phyloP scores from a whole-genome alignment of 345 rosid genomes.

The Dovyalis caffra region DNA sequence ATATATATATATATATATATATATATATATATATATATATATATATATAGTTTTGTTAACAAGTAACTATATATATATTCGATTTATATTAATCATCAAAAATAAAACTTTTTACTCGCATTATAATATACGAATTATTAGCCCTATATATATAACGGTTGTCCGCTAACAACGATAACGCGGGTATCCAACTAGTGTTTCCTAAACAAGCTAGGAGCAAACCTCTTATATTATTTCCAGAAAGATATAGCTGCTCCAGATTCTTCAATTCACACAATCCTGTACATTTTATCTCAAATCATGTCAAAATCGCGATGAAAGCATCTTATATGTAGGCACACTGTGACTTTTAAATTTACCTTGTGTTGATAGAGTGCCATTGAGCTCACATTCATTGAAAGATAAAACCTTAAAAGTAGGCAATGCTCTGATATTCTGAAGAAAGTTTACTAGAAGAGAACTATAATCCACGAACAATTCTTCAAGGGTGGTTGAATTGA shows the following conservation, averaged over 20 bases:
- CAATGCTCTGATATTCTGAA: background rate
- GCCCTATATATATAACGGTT: no score
- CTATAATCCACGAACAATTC: background rate
- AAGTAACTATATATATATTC: no score
- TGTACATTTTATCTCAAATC: background rate
- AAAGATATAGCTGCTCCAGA: slow-evolving; percentile 9
- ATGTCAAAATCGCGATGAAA: background rate
- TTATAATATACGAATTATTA: no score
- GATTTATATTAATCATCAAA: no score
- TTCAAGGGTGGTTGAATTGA: background rate
- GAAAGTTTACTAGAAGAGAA: background rate
- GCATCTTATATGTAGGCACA: background rate
- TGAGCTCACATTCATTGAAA: background rate
- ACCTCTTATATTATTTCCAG: background rate
- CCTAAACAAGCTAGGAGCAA: background rate
- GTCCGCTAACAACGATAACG: no score
- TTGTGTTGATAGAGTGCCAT: background rate
- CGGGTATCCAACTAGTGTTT: no score
- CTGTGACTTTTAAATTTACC: background rate
- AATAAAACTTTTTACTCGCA: no score
- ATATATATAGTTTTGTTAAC: no score
- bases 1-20: no score
- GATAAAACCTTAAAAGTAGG: background rate
- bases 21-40: no score
- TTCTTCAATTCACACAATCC: slow-evolving; percentile 13